These are phyloP conservation scores for Silene noctiflora DNA, from an alignment of 179 eudicot genomes.

Conservation along the genomic window DNA sequence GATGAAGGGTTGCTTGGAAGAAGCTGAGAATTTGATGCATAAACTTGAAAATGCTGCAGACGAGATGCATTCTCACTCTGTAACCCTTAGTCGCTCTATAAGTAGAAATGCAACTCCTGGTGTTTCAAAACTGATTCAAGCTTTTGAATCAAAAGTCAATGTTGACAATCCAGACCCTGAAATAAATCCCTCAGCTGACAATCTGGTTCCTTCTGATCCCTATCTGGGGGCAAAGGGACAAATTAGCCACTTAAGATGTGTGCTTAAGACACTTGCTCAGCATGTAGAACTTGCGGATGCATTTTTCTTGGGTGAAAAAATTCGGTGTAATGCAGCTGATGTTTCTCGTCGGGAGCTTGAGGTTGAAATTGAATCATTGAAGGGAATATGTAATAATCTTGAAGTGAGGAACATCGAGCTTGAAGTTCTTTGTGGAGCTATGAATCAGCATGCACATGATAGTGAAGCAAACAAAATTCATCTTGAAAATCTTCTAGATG, in stretches of 20 bases:
- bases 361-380: constrained; percentile 44
- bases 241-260: constrained; percentile 36
- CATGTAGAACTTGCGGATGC: constrained; percentile 46
- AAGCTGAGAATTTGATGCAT: constrained; percentile 46
- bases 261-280: constrained; percentile 44
- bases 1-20: constrained; percentile 49
- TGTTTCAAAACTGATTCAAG: constrained; percentile 81
- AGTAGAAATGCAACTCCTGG: constrained; percentile 50
- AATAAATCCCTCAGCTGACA: constrained; percentile 32
- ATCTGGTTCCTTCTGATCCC: constrained; percentile 35
- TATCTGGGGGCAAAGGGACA: constrained; percentile 41
- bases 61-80: constrained; percentile 49
- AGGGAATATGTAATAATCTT: constrained; percentile 40
- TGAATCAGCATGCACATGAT: constrained; percentile 47
- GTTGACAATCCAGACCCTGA: constrained; percentile 46
- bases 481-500: constrained; percentile 42
- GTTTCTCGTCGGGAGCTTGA: constrained; percentile 45
- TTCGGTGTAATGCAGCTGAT: constrained; percentile 34
- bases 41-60: constrained; percentile 61
- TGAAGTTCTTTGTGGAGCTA: constrained; percentile 55
- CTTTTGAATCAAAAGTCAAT: constrained; percentile 68
- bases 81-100: constrained; percentile 41
- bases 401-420: constrained; percentile 66
- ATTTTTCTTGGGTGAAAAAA: constrained; percentile 40
- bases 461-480: constrained; percentile 49